Base-by-base conservation (phyloP, 176 grass and related monocot species). In the Eleusine indica region DNA sequence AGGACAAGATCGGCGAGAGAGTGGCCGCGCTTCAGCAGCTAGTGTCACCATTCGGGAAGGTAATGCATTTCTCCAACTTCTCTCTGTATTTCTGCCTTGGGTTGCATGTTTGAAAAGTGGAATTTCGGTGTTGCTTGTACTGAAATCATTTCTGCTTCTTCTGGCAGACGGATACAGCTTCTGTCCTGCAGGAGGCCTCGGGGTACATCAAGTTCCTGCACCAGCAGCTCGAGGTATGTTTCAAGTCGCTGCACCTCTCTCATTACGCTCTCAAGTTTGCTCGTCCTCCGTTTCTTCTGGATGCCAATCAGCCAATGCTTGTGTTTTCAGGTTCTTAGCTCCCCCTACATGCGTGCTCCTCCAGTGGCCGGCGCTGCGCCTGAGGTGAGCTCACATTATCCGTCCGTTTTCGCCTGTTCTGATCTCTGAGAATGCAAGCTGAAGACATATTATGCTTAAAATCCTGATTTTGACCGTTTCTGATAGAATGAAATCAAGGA, bases 171-270 rank as follows among this genome's bases (percentile, higher is more conserved):
- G 96, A 98, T 39, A 98, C 96, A 8, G 93, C 96, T 29, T 98
- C 96, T 16, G 96, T 98, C 80, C 91, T 98, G 68, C 81, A 91
- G 76, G 96, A 98, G 70, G 93, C 96, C 1, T 91, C 93, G 30
- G 96, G 79, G 5, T 98, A 98, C 70, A 95, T 98, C 82, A 94
- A 92, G 69, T 98, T 98, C 82, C 56, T 98, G 72, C 96, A 98
- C 85, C 91, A 98, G 77, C 96, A 98, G 38, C 87, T 98, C 74
- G 82, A 98, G 96, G 96, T 98, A 4, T 47, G 4, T 51, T 71
- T 28, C 85, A 21, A 2, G 11, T 71, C 14, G 4, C 35, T 15
- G 2, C 16, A 5, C 22, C 37, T 60, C 4, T 10, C 22, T 3
- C 51, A 65, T 3, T 43, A 42, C 38, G 11, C 69, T 70, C 21